Base-by-base conservation (phyloP, 331 rosid genomes). In the Cydonia oblonga region DNA sequence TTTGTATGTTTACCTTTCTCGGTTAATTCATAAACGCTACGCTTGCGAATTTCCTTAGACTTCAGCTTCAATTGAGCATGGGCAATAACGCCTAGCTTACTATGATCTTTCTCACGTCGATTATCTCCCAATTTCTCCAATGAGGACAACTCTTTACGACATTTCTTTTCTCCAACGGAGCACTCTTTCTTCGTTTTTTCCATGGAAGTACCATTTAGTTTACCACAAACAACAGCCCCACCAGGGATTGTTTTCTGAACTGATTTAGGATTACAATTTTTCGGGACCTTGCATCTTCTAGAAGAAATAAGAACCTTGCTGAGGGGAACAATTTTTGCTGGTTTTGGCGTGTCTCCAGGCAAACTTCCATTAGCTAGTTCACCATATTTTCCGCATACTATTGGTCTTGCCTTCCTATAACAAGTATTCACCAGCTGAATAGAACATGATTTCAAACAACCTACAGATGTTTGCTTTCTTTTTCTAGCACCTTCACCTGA, bases 351-450 rank as follows among this genome's bases (percentile, higher is more conserved):
- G 20, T 44, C 80, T 71, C 76, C 76, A 38, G 64, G 70, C 68
- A 57, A 73, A 11, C 72, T 53, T 51, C 68, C 84, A 74, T 73
- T 67, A 40, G 76, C 77, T 40, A 89, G 79, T 80, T 87, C 90
- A 69, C 96, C 96, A 81, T 85, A 85, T 66, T 81, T 84, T 64
- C 92, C 92, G 42, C 77, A 83, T 38, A 85, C 90, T 69, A 85
- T 53, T 54, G 90, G 90, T 69, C 83, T 89, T 42, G 78, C 70
- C 69, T 78, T 83, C 69, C 79, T 51, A 24, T 15, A 35, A 85
- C 64, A 69, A 42, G 25, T 23, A 65, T 75, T 84, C 68, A 33
- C 71, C 74, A 70, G 72, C 78, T 46, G 68, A 78, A 77, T 59
- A 65, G 60, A 68, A 58, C 75, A 73, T 73, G 84, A 57, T 69